Evolutionary conservation across 78 protist species (phyloP).

Genomic region (Dictyostelium firmibasis): DNA sequence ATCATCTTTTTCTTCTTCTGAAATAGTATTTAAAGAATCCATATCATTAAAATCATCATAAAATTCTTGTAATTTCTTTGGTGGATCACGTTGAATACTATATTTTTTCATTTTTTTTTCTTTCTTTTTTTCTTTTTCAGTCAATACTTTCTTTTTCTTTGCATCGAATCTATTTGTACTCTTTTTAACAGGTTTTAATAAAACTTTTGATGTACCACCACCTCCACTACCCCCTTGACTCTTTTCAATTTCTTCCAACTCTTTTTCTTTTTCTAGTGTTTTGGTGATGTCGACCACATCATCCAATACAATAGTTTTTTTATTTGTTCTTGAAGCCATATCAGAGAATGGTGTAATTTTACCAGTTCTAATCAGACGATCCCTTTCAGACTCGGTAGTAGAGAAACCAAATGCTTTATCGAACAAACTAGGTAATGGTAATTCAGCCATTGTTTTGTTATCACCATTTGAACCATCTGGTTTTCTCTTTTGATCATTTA

Average conservation of each 20-base stretch:
- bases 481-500: background rate
- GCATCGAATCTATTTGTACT: background rate
- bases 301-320: slow-evolving; percentile 6
- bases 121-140: slow-evolving; percentile 11
- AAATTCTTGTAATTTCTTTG: slow-evolving; percentile 11
- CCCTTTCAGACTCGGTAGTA: slow-evolving; percentile 26
- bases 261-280: background rate
- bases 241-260: background rate
- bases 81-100: background rate
- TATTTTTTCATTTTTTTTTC: slow-evolving; percentile 15
- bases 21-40: background rate
- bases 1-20: background rate
- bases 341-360: slow-evolving; percentile 63
- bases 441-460: background rate
- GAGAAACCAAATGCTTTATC: slow-evolving; percentile 56
- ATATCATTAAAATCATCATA: slow-evolving; percentile 22
- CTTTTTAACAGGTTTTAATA: background rate
- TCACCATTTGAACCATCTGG: background rate
- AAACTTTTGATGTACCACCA: background rate
- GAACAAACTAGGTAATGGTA: slow-evolving; percentile 15
- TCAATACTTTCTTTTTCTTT: slow-evolving; percentile 11
- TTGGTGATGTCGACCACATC: background rate
- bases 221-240: background rate
- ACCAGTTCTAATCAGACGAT: slow-evolving; percentile 37
- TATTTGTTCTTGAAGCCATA: background rate